These are phyloP conservation scores for Neltuma alba DNA, from an alignment of 306 rosid genomes.

Conservation along the genomic window DNA sequence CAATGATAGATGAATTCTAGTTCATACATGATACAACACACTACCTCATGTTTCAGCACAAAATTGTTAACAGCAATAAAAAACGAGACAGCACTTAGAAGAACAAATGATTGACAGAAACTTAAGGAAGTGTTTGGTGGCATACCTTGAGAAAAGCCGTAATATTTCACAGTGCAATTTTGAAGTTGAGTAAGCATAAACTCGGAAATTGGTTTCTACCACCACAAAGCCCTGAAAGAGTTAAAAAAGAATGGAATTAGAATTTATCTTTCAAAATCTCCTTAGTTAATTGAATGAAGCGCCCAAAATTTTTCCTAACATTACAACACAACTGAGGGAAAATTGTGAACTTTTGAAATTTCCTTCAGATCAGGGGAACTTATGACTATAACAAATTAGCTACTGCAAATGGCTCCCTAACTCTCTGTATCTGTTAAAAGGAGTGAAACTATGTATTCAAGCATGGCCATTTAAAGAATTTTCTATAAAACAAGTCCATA, in stretches of 20 bases:
- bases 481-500: constrained; percentile 17
- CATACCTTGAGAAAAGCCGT: constrained; percentile 83
- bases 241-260: not conserved
- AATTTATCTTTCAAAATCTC: constrained; percentile 21
- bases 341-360: constrained; percentile 6
- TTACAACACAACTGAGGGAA: not conserved
- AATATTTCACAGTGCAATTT: constrained; percentile 93
- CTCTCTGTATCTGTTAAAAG: constrained; percentile 5
- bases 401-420: constrained; percentile 5
- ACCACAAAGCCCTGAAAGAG: constrained; percentile 80
- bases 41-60: not conserved
- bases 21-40: not conserved
- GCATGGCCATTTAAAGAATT: constrained; percentile 18
- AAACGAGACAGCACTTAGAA: not conserved
- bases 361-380: constrained; percentile 2
- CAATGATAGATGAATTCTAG: not conserved
- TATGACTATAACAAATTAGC: constrained; percentile 26
- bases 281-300: not conserved
- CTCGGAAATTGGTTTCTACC: constrained; percentile 91
- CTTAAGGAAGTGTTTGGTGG: constrained; percentile 26
- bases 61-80: not conserved
- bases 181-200: constrained; percentile 90
- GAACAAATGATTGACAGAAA: not conserved
- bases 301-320: not conserved
- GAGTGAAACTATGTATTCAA: constrained; percentile 27